These are phyloP conservation scores for Oryza coarctata DNA, from an alignment of 176 grass and related monocot species.

Conservation along the genomic window DNA sequence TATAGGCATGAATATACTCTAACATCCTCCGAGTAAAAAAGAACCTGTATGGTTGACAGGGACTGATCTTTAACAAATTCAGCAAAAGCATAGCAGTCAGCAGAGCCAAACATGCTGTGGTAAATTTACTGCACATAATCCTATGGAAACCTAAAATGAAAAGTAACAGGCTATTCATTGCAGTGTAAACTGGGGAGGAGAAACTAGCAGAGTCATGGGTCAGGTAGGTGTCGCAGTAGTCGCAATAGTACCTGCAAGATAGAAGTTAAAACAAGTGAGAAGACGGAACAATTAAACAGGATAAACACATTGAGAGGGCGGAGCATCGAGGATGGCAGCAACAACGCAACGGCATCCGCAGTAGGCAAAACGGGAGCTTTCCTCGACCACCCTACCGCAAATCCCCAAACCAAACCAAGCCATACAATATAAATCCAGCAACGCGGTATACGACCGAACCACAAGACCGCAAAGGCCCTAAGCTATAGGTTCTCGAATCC, in stretches of 20 bases:
- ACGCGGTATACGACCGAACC: not conserved
- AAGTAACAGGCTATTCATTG: not conserved
- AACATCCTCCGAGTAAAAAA: not conserved
- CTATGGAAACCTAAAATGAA: not conserved
- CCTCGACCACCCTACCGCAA: not conserved
- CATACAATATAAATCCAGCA: not conserved
- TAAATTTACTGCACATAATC: not conserved
- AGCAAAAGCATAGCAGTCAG: not conserved
- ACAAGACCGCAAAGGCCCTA: not conserved
- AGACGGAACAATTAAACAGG: not conserved
- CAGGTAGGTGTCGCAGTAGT: conserved; percentile 97
- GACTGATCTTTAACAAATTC: not conserved
- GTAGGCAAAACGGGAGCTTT: not conserved
- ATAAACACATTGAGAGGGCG: not conserved
- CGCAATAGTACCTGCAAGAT: conserved; percentile 79
- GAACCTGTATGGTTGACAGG: not conserved
- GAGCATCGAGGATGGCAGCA: not conserved
- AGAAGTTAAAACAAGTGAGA: not conserved
- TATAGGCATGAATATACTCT: not conserved
- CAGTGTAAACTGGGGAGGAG: not conserved
- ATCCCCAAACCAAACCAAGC: not conserved
- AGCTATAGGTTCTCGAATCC: not conserved
- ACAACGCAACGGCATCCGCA: not conserved
- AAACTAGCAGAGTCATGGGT: conserved; percentile 88
- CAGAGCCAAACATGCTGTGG: not conserved